phyloP scores from a whole-genome alignment of 306 rosid genomes.

The Vigna angularis region DNA sequence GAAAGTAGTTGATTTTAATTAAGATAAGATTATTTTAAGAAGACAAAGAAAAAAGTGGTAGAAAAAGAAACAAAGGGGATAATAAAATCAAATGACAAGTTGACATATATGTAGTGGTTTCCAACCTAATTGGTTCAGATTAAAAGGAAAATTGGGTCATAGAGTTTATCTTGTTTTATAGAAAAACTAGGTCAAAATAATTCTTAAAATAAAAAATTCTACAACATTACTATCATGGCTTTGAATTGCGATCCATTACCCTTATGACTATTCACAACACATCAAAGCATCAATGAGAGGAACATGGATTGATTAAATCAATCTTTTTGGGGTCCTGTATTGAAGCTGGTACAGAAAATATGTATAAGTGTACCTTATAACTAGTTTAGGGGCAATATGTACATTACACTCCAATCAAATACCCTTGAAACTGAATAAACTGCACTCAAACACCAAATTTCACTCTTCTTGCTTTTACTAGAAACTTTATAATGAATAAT shows the following conservation, averaged over 20 bases:
- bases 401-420: not conserved
- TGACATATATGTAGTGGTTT: constrained; percentile 29
- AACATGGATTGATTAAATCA: constrained; percentile 14
- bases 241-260: too few relatives aligned
- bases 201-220: too few relatives aligned
- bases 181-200: too few relatives aligned
- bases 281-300: not conserved
- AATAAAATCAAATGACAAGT: constrained; percentile 32
- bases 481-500: not conserved
- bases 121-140: constrained; percentile 35
- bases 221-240: too few relatives aligned
- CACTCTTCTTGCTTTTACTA: constrained; percentile 5
- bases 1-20: too few relatives aligned
- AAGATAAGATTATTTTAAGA: not conserved
- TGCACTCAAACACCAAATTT: not conserved
- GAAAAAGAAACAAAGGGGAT: not conserved
- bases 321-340: not conserved
- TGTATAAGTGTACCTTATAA: constrained; percentile 20
- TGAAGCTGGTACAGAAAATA: constrained; percentile 16
- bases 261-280: too few relatives aligned
- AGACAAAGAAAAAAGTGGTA: not conserved
- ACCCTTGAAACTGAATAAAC: not conserved
- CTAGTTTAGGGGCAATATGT: not conserved
- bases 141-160: not conserved
- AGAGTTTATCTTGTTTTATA: constrained; percentile 37